These are phyloP conservation scores for Beauveria caledonica DNA, from an alignment of 2,329 filamentous ascomycete genomes.

Conservation along the genomic window DNA sequence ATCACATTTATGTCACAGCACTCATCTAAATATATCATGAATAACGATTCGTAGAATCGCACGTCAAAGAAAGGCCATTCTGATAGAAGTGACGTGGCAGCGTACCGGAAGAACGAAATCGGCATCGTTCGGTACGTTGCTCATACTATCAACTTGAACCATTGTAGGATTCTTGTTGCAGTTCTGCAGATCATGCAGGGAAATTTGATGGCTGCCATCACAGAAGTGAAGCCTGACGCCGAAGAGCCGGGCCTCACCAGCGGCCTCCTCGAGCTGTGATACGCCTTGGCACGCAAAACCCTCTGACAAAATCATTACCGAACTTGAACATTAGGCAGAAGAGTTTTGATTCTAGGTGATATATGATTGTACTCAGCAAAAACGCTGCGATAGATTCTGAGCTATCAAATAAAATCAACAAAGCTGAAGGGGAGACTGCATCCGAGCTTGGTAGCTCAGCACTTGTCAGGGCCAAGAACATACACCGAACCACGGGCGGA, in stretches of 20 bases:
- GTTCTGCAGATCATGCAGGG: background rate
- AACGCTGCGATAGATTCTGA: background rate
- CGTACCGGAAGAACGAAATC: background rate
- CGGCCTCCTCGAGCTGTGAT: background rate
- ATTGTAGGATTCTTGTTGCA: background rate
- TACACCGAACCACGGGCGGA: background rate
- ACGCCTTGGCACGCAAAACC: background rate
- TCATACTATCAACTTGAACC: background rate
- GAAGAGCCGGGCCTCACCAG: background rate
- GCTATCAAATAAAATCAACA: background rate
- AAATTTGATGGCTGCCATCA: slow-evolving; percentile 15
- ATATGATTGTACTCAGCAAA: background rate
- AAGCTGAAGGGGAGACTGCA: too few relatives aligned
- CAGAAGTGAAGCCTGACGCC: slow-evolving; percentile 26
- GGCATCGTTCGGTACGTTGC: background rate
- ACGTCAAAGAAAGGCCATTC: background rate
- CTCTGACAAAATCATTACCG: background rate
- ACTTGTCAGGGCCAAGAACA: background rate
- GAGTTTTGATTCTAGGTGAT: background rate
- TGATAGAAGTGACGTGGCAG: background rate
- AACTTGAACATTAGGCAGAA: background rate
- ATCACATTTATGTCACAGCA: background rate
- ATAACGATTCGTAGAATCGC: background rate
- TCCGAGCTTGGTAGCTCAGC: background rate
- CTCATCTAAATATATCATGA: background rate